Conservation (phyloP, 1,284 basidiomycete genomes). For the Exsudoporus floridanus region DNA sequence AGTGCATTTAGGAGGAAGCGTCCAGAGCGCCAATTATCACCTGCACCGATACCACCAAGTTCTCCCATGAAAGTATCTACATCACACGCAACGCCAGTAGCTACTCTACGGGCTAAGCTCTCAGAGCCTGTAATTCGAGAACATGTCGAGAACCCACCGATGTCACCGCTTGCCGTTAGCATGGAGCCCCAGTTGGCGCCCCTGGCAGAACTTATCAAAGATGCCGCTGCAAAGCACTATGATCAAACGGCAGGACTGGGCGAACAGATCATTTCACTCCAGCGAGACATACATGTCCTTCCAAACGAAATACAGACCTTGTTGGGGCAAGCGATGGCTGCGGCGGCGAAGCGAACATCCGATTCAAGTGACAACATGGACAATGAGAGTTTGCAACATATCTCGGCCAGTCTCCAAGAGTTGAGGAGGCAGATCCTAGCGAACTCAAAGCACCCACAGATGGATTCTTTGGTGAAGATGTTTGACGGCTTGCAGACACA, state of each 20-base stretch:
- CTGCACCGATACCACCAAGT: constrained; percentile 9
- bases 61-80: constrained; percentile 6
- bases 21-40: neutral
- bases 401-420: constrained; percentile 27
- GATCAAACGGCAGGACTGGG: constrained; percentile 38
- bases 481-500: constrained; percentile 27
- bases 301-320: constrained; percentile 25
- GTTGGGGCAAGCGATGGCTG: constrained; percentile 16
- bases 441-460: constrained; percentile 16
- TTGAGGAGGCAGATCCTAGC: constrained; percentile 17
- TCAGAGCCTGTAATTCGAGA: constrained; percentile 27
- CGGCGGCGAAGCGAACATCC: neutral
- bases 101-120: constrained; percentile 18
- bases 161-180: constrained; percentile 9
- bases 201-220: constrained; percentile 39
- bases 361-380: constrained; percentile 1
- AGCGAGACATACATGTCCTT: constrained; percentile 37
- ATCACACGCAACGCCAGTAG: constrained; percentile 1
- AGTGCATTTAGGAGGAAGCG: constrained; percentile 25
- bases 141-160: constrained; percentile 20
- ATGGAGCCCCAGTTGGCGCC: constrained; percentile 23
- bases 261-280: constrained; percentile 39
- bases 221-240: constrained; percentile 38
- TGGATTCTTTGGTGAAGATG: constrained; percentile 23
- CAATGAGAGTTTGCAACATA: constrained; percentile 8